Base-by-base conservation (phyloP, 306 rosid species). In the Dicorynia guianensis region DNA sequence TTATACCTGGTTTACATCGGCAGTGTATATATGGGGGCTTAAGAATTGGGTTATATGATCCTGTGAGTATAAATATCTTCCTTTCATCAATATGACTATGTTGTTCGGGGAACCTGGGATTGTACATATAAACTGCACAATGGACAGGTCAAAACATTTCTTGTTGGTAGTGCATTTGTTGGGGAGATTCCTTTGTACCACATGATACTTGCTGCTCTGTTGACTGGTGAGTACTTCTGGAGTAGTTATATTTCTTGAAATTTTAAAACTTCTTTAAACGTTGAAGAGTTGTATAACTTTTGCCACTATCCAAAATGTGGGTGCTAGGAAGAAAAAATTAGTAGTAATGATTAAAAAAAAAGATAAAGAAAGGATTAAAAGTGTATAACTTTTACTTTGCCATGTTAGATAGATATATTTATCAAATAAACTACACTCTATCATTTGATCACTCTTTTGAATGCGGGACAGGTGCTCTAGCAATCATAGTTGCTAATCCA, bases 21-120 rank as follows among this genome's bases (percentile, higher is more conserved):
- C 99, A 96, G 71, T 96, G 90, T 75, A 47, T 96, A 72, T 96
- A 96, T 75, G 99, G 99, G 54, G 99, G 99, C 84, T 83, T 96
- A 82, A 89, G 99, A 86, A 92, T 96, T 76, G 97, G 96, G 63
- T 77, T 96, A 74, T 96, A 96, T 81, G 99, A 87, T 79, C 99
- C 99, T 63, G 99, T 96, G 89, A 90, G 99, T 92, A 83, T 76
- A 71, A 48, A 73, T 58, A 59, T 18, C 58, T 74, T 63, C 50
- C 20, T 80, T 76, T 75, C 34, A 49, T 67, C 75, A 76, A 76
- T 80, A n/a, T 67, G 50, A 75, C 79, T 75, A 38, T 33, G 77
- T 63, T 34, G 46, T 78, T 57, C 76, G 68, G 72, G 72, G 83
- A 76, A 82, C 70, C 60, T 75, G 55, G 20, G 82, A 70, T 72